These are phyloP conservation scores for Mariannaea sp. DNA, from an alignment of 2,329 filamentous ascomycete species.

Conservation along the genomic window DNA sequence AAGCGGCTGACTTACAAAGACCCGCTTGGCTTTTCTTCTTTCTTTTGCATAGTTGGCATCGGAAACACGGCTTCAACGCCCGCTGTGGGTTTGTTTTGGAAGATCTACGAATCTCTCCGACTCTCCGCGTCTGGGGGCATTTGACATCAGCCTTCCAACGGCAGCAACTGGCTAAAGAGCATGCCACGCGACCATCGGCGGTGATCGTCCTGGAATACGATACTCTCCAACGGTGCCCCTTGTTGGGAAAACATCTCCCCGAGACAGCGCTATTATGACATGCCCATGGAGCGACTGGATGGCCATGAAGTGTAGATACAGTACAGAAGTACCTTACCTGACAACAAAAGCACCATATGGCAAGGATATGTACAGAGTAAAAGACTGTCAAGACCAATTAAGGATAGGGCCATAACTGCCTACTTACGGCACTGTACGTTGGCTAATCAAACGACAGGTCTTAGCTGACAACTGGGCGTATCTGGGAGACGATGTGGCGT, in stretches of 20 bases:
- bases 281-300: too few relatives aligned
- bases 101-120: neutral
- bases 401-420: too few relatives aligned
- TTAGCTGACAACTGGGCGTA: constrained; percentile 15
- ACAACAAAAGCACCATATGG: too few relatives aligned
- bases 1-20: neutral
- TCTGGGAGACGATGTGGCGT: constrained; percentile 19
- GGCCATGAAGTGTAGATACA: neutral
- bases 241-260: constrained; percentile 1
- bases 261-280: constrained; percentile 3
- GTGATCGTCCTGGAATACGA: neutral
- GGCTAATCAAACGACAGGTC: too few relatives aligned
- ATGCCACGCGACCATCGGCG: constrained; percentile 10
- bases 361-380: too few relatives aligned
- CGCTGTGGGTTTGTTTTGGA: neutral
- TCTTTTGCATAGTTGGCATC: too few relatives aligned
- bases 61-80: neutral
- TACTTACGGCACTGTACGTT: too few relatives aligned
- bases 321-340: too few relatives aligned
- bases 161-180: constrained; percentile 7
- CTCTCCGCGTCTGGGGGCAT: neutral
- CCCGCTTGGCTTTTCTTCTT: neutral
- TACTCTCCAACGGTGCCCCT: neutral
- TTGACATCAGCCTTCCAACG: neutral
- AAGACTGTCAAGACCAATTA: too few relatives aligned